Base-by-base conservation (phyloP, 1,284 basidiomycete genomes). In the Polyporus tsugae region DNA sequence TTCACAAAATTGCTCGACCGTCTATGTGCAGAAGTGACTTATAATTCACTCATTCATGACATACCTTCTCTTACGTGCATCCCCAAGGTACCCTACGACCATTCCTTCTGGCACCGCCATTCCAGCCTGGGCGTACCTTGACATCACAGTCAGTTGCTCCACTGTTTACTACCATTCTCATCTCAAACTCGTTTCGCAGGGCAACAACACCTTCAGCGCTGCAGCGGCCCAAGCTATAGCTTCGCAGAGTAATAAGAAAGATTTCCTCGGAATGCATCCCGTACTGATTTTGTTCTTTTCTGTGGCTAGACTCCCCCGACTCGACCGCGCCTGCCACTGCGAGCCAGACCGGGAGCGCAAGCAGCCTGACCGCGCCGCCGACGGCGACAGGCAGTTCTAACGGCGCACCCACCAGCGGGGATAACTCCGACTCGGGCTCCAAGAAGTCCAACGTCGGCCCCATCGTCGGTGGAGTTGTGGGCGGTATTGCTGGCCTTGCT, bases 81-180 rank as follows among this genome's bases (percentile, higher is more conserved):
- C 4, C 1, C 7, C 2, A 17, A 68, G 70, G 35, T 71, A 63
- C 42, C 67, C 67, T 5, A 60, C 62, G 33, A 59, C 53, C 36
- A 68, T 71, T 9, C 65, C 67, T 6, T 19, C 35, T 22, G 67
- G 67, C 9, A 71, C 70, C 4, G 44, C 70, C 15, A 57, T 71
- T 6, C 70, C 70, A 2, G 70, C 70, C 6, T 71, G 70, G 70
- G 70, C 70, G 10, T 71, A 71, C 38, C 25, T 71, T 39, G 67
- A 71, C 38, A 57, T 71, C 25, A 68, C 60, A 6, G 70, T 71
- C 15, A 1, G 70, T 57, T 35, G n/a, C 13, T 25, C 22, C 38
- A 2, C 15, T 19, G 19, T 38, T 11, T 7, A 15, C 2, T 1
- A 4, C 35, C 19, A 61, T 17, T 35, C 36, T n/a, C 19, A 1